Evolutionary conservation across 495 filamentous ascomycete species (phyloP).

Genomic region (Talaromyces trachyspermus): DNA sequence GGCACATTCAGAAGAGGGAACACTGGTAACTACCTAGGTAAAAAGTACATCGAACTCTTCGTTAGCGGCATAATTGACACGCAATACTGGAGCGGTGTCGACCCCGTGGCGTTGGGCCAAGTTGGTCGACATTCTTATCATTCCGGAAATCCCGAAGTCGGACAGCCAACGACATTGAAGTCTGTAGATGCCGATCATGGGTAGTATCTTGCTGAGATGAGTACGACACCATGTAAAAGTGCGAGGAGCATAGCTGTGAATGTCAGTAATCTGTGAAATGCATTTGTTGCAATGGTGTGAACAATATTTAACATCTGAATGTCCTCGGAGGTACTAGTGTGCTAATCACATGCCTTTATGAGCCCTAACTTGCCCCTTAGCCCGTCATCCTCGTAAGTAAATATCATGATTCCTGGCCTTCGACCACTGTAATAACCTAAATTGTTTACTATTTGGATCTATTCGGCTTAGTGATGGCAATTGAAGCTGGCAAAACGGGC

Average conservation of each 20-base stretch:
- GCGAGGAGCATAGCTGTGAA: neutral
- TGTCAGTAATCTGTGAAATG: neutral
- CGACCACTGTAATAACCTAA: neutral
- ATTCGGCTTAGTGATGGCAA: neutral
- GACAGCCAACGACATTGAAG: neutral
- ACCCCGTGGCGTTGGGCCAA: conserved; percentile 10
- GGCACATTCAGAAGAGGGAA: conserved; percentile 24
- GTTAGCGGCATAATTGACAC: conserved; percentile 24
- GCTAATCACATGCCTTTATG: conserved; percentile 1
- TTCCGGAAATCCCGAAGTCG: neutral
- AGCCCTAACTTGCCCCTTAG: neutral
- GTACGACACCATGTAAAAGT: neutral
- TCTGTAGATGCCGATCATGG: neutral
- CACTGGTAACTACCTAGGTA: conserved; percentile 22
- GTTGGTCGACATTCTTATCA: neutral
- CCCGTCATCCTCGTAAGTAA: neutral
- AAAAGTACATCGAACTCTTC: conserved; percentile 29
- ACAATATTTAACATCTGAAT: neutral
- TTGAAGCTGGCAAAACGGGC: neutral
- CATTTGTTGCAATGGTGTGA: neutral
- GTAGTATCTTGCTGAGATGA: neutral
- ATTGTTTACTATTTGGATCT: neutral
- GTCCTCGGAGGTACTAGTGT: neutral
- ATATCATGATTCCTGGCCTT: neutral
- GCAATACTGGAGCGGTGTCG: conserved; percentile 28